Conservation (phyloP, 2,329 filamentous ascomycete species). For the Tolypocladium inflatum region DNA sequence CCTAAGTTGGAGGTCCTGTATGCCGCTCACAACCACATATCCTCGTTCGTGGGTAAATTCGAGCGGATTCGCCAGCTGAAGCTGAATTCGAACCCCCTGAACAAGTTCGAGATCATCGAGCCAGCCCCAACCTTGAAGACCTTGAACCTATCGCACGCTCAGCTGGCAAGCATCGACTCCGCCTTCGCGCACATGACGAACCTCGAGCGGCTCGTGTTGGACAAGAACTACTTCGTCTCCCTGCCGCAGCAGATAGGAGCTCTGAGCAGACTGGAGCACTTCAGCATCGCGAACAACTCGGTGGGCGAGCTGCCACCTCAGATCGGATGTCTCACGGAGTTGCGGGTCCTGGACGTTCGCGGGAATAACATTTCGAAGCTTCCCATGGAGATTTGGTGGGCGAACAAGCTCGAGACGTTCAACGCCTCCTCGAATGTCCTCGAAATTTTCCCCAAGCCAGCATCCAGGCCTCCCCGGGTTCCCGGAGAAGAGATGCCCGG, state of each 20-base stretch:
- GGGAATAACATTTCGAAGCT: constrained; percentile 89
- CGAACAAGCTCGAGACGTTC: constrained; percentile 77
- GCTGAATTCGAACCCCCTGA: constrained; percentile 91
- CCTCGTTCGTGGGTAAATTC: constrained; percentile 84
- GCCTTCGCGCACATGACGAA: constrained; percentile 82
- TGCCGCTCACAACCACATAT: constrained; percentile 87
- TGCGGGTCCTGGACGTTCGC: constrained; percentile 78
- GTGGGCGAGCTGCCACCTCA: constrained; percentile 76
- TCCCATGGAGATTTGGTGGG: constrained; percentile 94
- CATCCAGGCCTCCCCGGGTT: constrained; percentile 56
- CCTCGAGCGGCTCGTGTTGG: constrained; percentile 77
- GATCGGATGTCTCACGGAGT: constrained; percentile 77
- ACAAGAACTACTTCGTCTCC: constrained; percentile 93
- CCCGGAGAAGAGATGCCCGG: constrained; percentile 37
- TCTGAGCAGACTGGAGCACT: constrained; percentile 73
- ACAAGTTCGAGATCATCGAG: constrained; percentile 75
- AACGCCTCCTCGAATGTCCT: constrained; percentile 95
- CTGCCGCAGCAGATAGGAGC: constrained; percentile 79
- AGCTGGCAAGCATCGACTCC: constrained; percentile 81
- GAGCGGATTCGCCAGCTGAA: constrained; percentile 73
- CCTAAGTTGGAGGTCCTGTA: constrained; percentile 82
- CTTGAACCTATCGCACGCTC: constrained; percentile 83
- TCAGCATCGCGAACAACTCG: constrained; percentile 90
- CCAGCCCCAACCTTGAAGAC: constrained; percentile 74
- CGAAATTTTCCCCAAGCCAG: constrained; percentile 80